Evolutionary conservation across 306 rosid genomes (phyloP).

Genomic region (Calophaca sinica): DNA sequence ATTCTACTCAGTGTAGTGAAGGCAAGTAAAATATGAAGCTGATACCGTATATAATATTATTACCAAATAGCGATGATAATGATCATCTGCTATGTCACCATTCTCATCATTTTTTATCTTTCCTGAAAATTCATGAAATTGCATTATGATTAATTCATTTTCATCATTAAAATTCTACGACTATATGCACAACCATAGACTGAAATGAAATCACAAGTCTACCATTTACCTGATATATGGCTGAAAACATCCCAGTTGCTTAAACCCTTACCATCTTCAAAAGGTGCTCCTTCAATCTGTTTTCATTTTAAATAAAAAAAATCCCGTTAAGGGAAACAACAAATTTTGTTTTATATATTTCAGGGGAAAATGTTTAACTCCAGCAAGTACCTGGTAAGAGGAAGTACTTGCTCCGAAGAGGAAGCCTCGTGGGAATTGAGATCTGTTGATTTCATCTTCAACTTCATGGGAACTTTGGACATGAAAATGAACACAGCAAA

Average conservation of each 20-base stretch:
- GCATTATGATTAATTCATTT: conserved; percentile 2
- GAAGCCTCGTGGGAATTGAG: conserved; percentile 62
- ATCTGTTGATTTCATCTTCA: conserved; percentile 45
- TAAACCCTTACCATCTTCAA: conserved; percentile 69
- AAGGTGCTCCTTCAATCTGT: conserved; percentile 67
- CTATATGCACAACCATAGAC: neutral
- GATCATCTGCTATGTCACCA: conserved; percentile 75
- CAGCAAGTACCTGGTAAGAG: conserved; percentile 58
- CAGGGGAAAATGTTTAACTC: neutral
- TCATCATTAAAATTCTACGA: conserved; percentile 4
- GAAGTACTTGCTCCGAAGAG: conserved; percentile 71
- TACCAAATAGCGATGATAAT: conserved; percentile 73
- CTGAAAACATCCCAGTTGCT: conserved; percentile 68
- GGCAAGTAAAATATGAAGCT: neutral
- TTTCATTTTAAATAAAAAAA: neutral
- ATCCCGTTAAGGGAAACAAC: neutral
- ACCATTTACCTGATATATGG: conserved; percentile 57
- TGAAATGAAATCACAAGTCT: neutral
- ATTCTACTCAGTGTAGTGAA: neutral
- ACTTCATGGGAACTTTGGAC: conserved; percentile 37
- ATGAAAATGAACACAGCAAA: conserved; percentile 35
- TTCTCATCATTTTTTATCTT: conserved; percentile 53
- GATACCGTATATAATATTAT: neutral
- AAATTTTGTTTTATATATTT: neutral
- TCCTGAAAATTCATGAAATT: conserved; percentile 49